These are phyloP conservation scores for Carpinus fangiana DNA, from an alignment of 306 rosid species.

Conservation along the genomic window DNA sequence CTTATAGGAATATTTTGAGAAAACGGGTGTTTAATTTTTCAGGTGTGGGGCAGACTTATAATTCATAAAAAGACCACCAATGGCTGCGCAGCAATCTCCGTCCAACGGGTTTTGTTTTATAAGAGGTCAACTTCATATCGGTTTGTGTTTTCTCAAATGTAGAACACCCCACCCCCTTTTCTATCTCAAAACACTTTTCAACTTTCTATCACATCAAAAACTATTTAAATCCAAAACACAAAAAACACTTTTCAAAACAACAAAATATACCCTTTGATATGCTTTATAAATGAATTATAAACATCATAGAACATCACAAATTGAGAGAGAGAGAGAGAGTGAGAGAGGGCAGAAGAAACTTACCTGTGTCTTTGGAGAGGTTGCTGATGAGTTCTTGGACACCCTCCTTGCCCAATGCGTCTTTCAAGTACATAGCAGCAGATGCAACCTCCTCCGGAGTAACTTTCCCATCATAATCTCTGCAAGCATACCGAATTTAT, in stretches of 20 bases:
- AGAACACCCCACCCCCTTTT: too few species aligned
- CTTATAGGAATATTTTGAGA: too few species aligned
- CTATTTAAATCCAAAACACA: too few species aligned
- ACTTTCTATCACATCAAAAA: too few species aligned
- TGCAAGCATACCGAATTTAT: constrained; percentile 32
- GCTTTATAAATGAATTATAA: background rate
- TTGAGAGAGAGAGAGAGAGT: constrained; percentile 2
- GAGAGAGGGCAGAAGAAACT: constrained; percentile 8
- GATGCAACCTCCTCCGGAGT: constrained; percentile 96
- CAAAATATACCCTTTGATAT: background rate
- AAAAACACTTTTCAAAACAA: background rate
- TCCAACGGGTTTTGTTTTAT: too few species aligned
- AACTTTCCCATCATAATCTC: constrained; percentile 96
- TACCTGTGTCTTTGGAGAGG: constrained; percentile 90
- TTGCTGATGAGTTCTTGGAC: constrained; percentile 84
- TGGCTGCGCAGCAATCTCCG: too few species aligned
- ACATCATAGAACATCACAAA: constrained; percentile 1
- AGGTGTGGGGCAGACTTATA: too few species aligned
- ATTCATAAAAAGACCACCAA: too few species aligned
- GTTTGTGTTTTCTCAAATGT: too few species aligned
- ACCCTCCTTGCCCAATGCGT: constrained; percentile 91
- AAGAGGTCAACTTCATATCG: too few species aligned
- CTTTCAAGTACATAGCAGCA: constrained; percentile 87
- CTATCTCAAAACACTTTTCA: too few species aligned
- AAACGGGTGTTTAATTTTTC: too few species aligned